Evolutionary conservation across 2,329 filamentous ascomycete species (phyloP).

Genomic region (Juglanconis juglandina): DNA sequence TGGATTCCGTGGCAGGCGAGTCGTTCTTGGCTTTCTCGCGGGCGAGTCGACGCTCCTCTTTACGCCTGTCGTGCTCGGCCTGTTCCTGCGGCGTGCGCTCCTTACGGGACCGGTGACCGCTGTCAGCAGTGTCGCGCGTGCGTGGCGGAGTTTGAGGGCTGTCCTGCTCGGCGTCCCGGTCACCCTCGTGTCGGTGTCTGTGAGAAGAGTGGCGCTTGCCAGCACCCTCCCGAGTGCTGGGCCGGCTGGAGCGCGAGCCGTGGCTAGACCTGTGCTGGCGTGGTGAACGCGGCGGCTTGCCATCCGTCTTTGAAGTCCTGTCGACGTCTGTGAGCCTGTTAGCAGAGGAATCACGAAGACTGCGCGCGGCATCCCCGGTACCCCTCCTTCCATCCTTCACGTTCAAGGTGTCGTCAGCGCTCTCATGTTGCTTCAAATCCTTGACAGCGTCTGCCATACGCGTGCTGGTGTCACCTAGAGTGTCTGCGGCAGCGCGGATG

Average conservation of each 20-base stretch:
- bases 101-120: constrained; percentile 25
- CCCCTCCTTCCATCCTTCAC: constrained; percentile 15
- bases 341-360: constrained; percentile 46
- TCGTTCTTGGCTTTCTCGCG: constrained; percentile 24
- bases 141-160: constrained; percentile 37
- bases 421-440: constrained; percentile 23
- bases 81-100: constrained; percentile 48
- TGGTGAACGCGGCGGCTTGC: constrained; percentile 28
- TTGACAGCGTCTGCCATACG: constrained; percentile 24
- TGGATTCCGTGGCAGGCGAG: constrained; percentile 24
- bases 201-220: constrained; percentile 30
- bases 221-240: constrained; percentile 26
- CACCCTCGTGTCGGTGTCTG: constrained; percentile 37
- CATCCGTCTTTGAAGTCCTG: constrained; percentile 32
- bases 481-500: constrained; percentile 49
- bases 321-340: constrained; percentile 55
- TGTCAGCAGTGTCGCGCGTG: constrained; percentile 44
- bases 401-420: constrained; percentile 13
- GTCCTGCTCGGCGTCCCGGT: constrained; percentile 31
- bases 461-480: constrained; percentile 27
- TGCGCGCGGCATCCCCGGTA: constrained; percentile 16
- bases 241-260: constrained; percentile 16
- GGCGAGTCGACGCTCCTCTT: constrained; percentile 41
- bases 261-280: constrained; percentile 34
- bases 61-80: constrained; percentile 47